A percentile compares a stretch with the other conserved stretches of the same genome.
Conservation (phyloP, 2,329 filamentous ascomycete genomes). For the Alternaria gansuensis region DNA sequence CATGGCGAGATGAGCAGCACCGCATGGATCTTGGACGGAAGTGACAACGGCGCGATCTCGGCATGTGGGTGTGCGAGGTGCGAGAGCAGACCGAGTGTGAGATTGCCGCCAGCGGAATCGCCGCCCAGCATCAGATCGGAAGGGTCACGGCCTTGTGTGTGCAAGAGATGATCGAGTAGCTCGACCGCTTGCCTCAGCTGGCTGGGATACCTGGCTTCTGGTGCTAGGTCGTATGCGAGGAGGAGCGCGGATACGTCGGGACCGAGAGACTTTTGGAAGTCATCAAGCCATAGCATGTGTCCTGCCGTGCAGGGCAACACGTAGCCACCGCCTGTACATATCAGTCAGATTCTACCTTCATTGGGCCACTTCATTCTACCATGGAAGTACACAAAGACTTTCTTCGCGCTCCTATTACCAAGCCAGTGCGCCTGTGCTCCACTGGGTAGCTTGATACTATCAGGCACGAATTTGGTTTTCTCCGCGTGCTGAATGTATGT, state of each 20-base stretch:
- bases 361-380: slow-evolving; percentile 39
- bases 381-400: slow-evolving; percentile 59
- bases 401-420: slow-evolving; percentile 51
- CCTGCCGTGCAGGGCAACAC: slow-evolving; percentile 58
- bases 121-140: slow-evolving; percentile 59
- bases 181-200: slow-evolving; percentile 60
- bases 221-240: slow-evolving; percentile 68
- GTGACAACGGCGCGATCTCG: slow-evolving; percentile 55
- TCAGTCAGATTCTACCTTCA: slow-evolving; percentile 11
- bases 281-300: slow-evolving; percentile 61
- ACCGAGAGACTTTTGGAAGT: slow-evolving; percentile 57
- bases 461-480: slow-evolving; percentile 49
- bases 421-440: slow-evolving; percentile 60
- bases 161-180: slow-evolving; percentile 56
- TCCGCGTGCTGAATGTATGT: slow-evolving; percentile 51
- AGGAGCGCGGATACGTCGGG: slow-evolving; percentile 62
- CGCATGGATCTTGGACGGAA: slow-evolving; percentile 59
- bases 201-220: slow-evolving; percentile 57
- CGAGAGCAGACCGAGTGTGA: slow-evolving; percentile 57
- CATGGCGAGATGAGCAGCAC: slow-evolving; percentile 67
- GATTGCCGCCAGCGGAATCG: slow-evolving; percentile 65
- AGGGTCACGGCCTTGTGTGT: slow-evolving; percentile 48
- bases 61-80: slow-evolving; percentile 67
- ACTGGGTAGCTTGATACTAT: slow-evolving; percentile 51
- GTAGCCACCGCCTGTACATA: slow-evolving; percentile 64